Conservation (phyloP, 345 rosid genomes). For the Arabis hirsuta region DNA sequence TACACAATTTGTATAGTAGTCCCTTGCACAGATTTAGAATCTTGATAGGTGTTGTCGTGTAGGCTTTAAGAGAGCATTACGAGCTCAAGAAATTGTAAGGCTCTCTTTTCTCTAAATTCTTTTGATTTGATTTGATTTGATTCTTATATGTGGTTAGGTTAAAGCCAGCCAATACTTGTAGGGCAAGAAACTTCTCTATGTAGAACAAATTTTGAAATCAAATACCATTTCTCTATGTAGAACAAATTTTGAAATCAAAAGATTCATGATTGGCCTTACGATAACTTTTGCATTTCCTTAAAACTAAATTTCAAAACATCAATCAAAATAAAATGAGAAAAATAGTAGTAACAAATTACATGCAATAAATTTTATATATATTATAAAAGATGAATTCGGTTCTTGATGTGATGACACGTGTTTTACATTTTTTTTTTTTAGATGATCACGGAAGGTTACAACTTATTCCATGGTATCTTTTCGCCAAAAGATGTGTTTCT, state of each 20-base stretch:
- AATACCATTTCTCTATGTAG: constrained; percentile 4
- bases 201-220: constrained; percentile 18
- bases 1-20: constrained; percentile 34
- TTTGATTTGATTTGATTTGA: not conserved
- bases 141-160: constrained; percentile 19
- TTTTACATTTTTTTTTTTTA: no score
- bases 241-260: constrained; percentile 7
- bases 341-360: not conserved
- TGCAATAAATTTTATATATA: no score
- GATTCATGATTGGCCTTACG: not conserved
- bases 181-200: constrained; percentile 23
- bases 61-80: constrained; percentile 14
- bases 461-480: no score
- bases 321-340: not conserved
- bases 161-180: constrained; percentile 19
- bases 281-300: not conserved
- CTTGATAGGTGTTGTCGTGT: constrained; percentile 21
- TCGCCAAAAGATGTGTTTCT: no score
- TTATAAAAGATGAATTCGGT: no score
- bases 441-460: no score
- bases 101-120: not conserved
- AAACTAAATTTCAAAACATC: not conserved
- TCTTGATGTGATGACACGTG: no score
- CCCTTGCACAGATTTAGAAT: constrained; percentile 36
- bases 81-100: not conserved